Evolutionary conservation across 768 basidiomycete species (phyloP).

Genomic region (Chalciporus piperatus): DNA sequence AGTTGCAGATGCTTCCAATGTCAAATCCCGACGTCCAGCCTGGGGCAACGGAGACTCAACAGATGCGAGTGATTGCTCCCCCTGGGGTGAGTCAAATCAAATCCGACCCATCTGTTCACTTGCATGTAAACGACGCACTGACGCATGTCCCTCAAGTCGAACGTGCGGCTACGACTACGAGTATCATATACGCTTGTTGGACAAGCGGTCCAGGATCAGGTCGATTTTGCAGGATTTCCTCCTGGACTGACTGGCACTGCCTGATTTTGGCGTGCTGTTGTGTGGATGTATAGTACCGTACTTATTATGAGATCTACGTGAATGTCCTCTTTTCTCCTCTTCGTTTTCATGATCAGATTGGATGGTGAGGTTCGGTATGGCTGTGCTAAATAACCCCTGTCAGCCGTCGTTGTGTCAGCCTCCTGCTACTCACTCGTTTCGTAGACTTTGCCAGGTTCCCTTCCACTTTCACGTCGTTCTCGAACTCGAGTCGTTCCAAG

Average conservation of each 20-base stretch:
- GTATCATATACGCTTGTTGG: conserved; percentile 75
- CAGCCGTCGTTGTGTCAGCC: conserved; percentile 24
- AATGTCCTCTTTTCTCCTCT: conserved; percentile 2
- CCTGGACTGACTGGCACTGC: conserved; percentile 57
- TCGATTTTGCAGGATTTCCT: conserved; percentile 92
- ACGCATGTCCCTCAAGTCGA: conserved; percentile 49
- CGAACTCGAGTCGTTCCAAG: conserved; percentile 26
- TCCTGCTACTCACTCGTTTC: background rate
- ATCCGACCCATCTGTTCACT: background rate
- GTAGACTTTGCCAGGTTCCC: conserved; percentile 14
- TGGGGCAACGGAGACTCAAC: conserved; percentile 86
- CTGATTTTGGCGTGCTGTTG: conserved; percentile 11
- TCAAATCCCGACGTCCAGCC: conserved; percentile 77
- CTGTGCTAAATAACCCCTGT: conserved; percentile 18
- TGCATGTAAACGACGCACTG: background rate
- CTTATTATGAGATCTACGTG: conserved; percentile 23
- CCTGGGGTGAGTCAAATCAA: conserved; percentile 59
- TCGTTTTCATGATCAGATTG: no score
- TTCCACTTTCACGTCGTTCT: conserved; percentile 26
- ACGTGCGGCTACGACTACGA: conserved; percentile 79
- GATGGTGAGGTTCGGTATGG: background rate
- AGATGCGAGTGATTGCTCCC: conserved; percentile 89
- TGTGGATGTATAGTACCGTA: conserved; percentile 12
- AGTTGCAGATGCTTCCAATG: conserved; percentile 98
- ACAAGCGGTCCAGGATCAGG: conserved; percentile 80